Evolutionary conservation across 257 asterid species (phyloP), one percentile per base, ranked within the genome.

Genomic region (Salvia miltiorrhiza): DNA sequence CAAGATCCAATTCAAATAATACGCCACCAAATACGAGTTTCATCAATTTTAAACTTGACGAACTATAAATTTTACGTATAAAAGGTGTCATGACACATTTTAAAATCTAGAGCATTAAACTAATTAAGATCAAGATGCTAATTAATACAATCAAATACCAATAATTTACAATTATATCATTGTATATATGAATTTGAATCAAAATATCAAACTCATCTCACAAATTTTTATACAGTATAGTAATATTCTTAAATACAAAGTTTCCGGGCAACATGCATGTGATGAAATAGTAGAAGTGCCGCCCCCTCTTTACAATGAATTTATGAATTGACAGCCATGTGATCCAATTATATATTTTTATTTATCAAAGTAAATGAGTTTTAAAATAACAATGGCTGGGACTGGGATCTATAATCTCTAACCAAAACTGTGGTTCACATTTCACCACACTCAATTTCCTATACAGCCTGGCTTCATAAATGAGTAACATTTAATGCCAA

Each of bases 401-500:
- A 67, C 13, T 33, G 57, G 40, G 19, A 67, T 61, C 50, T 67
- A 37, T 54, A 67, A 65, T 67, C 58, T 4, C 67, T 71, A 60
- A 65, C 45, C 49, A 48, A 74, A 70, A 68, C 56, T 67, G 76
- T 77, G 76, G 79, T 77, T 45, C 48, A 62, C 49, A 71, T 65
- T 65, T 61, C 73, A 33, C 73, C 66, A 32, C 40, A 47, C 14
- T 65, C 70, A 52, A 65, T 54, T 74, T 54, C 56, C 50, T 28
- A 55, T 5, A 81, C 85, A 81, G 82, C 75, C 80, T 81, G 82
- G 65, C 85, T 26, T 71, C 77, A 74, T 81, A 71, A 74, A 74
- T 77, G 82, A 62, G 1, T 23, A 54, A 54, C 76, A 70, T 74
- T 80, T 56, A 81, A 24, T 77, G 71, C 72, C 9, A 66, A 20